These are phyloP conservation scores for Pseudocercospora vitis DNA, from an alignment of 2,329 filamentous ascomycete species.

Conservation along the genomic window DNA sequence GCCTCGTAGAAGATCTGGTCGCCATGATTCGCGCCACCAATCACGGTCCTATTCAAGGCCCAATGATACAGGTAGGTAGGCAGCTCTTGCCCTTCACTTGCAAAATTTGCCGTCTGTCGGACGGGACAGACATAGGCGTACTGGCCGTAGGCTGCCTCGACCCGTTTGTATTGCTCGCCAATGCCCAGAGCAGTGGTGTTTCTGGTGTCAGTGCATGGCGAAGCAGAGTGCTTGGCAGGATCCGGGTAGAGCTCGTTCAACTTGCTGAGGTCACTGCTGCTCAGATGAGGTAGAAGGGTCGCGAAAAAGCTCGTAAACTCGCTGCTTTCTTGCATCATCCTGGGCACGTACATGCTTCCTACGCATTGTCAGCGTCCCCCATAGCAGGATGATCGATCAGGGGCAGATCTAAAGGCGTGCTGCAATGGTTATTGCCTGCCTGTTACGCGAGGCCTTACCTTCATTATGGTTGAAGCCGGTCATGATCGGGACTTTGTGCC, in stretches of 20 bases:
- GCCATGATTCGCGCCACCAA: slow-evolving; percentile 39
- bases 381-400: too few relatives aligned
- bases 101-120: slow-evolving; percentile 57
- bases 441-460: too few relatives aligned
- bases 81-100: slow-evolving; percentile 28
- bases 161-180: slow-evolving; percentile 58
- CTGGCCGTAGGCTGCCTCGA: slow-evolving; percentile 63
- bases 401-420: too few relatives aligned
- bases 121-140: slow-evolving; percentile 67
- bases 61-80: slow-evolving; percentile 62
- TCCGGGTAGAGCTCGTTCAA: slow-evolving; percentile 65
- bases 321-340: slow-evolving; percentile 46
- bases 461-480: slow-evolving; percentile 73
- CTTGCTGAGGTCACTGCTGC: slow-evolving; percentile 51
- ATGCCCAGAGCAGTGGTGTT: slow-evolving; percentile 37
- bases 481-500: slow-evolving; percentile 61
- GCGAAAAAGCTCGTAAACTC: slow-evolving; percentile 64
- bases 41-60: slow-evolving; percentile 49
- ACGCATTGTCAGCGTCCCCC: background rate
- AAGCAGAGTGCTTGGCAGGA: slow-evolving; percentile 45
- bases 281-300: slow-evolving; percentile 60
- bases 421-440: too few relatives aligned
- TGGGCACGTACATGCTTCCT: slow-evolving; percentile 55
- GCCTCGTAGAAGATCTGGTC: slow-evolving; percentile 40
- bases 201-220: slow-evolving; percentile 44